Evolutionary conservation across 768 basidiomycete species (phyloP), one percentile per base, ranked within the genome.

Genomic region (Lactifluus volemus): DNA sequence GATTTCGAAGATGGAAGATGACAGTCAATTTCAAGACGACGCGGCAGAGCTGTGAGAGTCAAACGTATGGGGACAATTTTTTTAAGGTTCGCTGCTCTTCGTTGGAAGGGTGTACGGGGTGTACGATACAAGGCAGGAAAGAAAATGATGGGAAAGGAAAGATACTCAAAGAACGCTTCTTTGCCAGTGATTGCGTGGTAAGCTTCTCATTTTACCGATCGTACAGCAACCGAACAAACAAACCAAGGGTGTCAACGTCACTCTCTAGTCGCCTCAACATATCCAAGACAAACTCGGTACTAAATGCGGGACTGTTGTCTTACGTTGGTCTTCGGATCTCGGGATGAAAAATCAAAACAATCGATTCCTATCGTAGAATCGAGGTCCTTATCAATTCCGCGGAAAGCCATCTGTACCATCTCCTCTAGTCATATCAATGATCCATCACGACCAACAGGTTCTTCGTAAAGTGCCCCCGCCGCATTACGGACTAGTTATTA

Each of bases 241-340:
- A 53, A 41, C 32, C 29, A 51, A 51, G 39, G 54, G 32, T 21
- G 38, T 57, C 50, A 34, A 48, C 55, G 55, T 42, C 44, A 41
- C 55, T 51, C 8, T 42, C 15, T 42, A 17, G 49, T 47, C 8
- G 15, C 47, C 15, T 36, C 42, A 55, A 25, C 10, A 12, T 34
- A 19, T 36, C 19, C 47, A 51, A 12, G 49, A 50, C 17, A 56
- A 38, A 55, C 39, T 58, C n/a, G n/a, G 45, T 49, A 14, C 52
- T 49, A 19, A 21, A 51, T 47, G 42, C 25, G 21, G 49, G 10
- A 14, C 25, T 30, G 49, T 39, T n/a, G 42, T 1, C 8, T 56
- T 10, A 38, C n/a, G 44, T 42, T 38, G 55, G 57, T 57, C 55
- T 48, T 57, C 45, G 29, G 36, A 52, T 51, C 42, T 51, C 49